Evolutionary conservation across 768 basidiomycete species (phyloP).

Genomic region (Dioszegia hungarica): DNA sequence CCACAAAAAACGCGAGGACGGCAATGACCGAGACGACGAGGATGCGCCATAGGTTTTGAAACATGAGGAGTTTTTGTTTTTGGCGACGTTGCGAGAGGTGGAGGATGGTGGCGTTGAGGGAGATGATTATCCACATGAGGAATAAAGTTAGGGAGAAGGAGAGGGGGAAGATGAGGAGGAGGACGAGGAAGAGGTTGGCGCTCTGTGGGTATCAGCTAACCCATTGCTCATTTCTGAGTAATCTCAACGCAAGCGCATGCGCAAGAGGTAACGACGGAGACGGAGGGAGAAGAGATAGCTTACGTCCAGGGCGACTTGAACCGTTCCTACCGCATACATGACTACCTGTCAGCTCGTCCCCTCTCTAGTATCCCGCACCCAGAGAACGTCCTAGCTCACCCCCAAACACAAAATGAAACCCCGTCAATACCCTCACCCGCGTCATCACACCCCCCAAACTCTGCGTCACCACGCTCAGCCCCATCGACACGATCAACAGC

Average conservation of each 20-base stretch:
- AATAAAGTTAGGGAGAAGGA: conserved; percentile 94
- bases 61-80: conserved; percentile 81
- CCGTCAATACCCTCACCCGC: conserved; percentile 72
- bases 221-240: too few relatives aligned
- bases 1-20: conserved; percentile 82
- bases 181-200: conserved; percentile 73
- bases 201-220: conserved; percentile 41
- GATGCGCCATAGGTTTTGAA: conserved; percentile 76
- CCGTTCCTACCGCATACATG: conserved; percentile 89
- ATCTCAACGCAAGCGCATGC: too few relatives aligned
- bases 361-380: too few relatives aligned
- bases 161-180: conserved; percentile 88
- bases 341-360: conserved; percentile 52
- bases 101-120: conserved; percentile 79
- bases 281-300: conserved; percentile 7
- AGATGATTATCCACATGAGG: conserved; percentile 91
- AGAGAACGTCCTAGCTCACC: too few relatives aligned
- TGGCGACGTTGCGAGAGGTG: conserved; percentile 83
- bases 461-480: conserved; percentile 85
- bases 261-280: too few relatives aligned
- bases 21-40: conserved; percentile 74
- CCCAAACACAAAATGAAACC: conserved; percentile 86
- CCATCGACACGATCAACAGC: conserved; percentile 84
- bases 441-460: conserved; percentile 78
- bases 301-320: conserved; percentile 80